Evolutionary conservation across 371 early-diverging fungal genomes (phyloP).

Genomic region (Gilbertella persicaria): DNA sequence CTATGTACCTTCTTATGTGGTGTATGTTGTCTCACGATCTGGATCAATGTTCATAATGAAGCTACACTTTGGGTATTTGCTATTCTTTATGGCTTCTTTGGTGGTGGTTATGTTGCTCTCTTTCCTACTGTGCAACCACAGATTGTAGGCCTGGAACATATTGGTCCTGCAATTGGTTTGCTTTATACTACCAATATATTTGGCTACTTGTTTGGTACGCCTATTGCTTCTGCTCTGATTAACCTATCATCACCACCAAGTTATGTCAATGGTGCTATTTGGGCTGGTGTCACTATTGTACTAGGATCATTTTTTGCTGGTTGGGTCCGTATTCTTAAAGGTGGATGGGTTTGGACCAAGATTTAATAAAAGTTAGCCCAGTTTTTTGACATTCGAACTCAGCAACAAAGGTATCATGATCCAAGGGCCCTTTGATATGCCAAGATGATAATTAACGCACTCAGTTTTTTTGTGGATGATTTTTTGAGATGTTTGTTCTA

Average conservation of each 20-base stretch:
- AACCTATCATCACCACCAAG: conserved; percentile 30
- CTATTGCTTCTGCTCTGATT: conserved; percentile 48
- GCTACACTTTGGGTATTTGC: conserved; percentile 38
- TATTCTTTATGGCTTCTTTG: conserved; percentile 50
- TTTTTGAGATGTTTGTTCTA: no score
- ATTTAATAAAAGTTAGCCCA: conserved; percentile 5
- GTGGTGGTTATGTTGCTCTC: conserved; percentile 56
- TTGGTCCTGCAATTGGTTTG: conserved; percentile 55
- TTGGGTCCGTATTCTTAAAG: conserved; percentile 28
- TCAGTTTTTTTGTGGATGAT: no score
- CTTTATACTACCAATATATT: conserved; percentile 53
- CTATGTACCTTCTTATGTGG: conserved; percentile 47
- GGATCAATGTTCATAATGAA: conserved; percentile 40
- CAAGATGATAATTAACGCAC: no score
- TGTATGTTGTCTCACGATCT: conserved; percentile 30
- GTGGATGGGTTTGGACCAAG: conserved; percentile 24
- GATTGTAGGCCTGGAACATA: conserved; percentile 49
- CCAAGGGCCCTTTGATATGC: no score
- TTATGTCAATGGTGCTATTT: conserved; percentile 35
- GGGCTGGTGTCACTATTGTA: conserved; percentile 31
- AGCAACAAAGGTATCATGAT: not conserved
- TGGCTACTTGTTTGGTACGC: conserved; percentile 58
- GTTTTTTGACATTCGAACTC: not conserved
- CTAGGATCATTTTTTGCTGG: conserved; percentile 33
- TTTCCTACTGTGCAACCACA: conserved; percentile 55